These are phyloP conservation scores for Mycena venus DNA, from an alignment of 768 basidiomycete species.

Conservation along the genomic window DNA sequence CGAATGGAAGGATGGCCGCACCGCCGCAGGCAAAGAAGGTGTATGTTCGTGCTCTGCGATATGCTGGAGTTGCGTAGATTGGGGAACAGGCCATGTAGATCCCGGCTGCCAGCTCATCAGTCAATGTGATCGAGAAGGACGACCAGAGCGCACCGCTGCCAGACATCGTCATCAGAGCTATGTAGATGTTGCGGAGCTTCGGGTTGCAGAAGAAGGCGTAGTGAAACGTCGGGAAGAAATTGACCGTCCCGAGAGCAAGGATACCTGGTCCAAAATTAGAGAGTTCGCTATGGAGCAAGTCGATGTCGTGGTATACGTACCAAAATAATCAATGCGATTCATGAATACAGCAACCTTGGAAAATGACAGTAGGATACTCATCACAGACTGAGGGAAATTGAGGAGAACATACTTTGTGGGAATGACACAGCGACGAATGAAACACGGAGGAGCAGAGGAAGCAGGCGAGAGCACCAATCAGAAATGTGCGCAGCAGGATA, in stretches of 20 bases:
- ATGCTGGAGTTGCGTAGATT: constrained; percentile 12
- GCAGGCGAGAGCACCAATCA: constrained; percentile 15
- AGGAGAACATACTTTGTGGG: not conserved
- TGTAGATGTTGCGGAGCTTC: constrained; percentile 12
- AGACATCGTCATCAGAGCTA: constrained; percentile 15
- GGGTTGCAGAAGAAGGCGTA: constrained; percentile 26
- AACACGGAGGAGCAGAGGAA: constrained; percentile 17
- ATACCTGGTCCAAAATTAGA: constrained; percentile 10
- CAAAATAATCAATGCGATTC: constrained; percentile 30
- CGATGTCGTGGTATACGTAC: not conserved
- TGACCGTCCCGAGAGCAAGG: constrained; percentile 26
- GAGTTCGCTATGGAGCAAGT: too few relatives aligned
- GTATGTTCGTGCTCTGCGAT: constrained; percentile 25
- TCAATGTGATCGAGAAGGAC: not conserved
- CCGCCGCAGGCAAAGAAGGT: constrained; percentile 26
- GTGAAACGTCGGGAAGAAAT: constrained; percentile 28
- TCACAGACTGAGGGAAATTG: too few relatives aligned
- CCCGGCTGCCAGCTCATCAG: constrained; percentile 7
- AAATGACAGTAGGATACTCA: not conserved
- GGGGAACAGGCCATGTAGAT: constrained; percentile 23
- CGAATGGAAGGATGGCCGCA: constrained; percentile 17
- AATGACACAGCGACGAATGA: constrained; percentile 25
- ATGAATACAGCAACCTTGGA: constrained; percentile 18
- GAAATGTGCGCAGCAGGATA: constrained; percentile 6
- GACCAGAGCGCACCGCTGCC: not conserved